A percentile compares a stretch with the other conserved stretches of the same genome.
phyloP scores from a whole-genome alignment of 805 yeast genomes.

The Pichia eremophila region DNA sequence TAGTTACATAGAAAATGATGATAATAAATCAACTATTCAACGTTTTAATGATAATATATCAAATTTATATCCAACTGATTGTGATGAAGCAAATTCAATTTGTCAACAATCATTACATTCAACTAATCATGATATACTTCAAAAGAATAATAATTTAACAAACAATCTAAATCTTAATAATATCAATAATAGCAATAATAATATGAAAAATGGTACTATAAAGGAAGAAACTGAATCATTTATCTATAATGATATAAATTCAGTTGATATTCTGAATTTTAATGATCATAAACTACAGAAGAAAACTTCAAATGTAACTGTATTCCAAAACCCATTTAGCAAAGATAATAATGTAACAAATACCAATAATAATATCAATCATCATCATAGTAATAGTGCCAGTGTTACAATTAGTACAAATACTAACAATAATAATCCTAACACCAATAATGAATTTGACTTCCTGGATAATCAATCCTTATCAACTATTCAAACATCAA shows the following conservation, averaged over 20 bases:
- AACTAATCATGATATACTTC: constrained; percentile 6
- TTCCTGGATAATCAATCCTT: constrained; percentile 14
- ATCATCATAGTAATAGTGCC: constrained; percentile 9
- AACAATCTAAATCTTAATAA: constrained; percentile 6
- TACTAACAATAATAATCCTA: background rate
- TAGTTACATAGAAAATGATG: constrained; percentile 3
- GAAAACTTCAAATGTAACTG: constrained; percentile 2
- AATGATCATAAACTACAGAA: constrained; percentile 5
- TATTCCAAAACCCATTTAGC: background rate
- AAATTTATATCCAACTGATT: background rate
- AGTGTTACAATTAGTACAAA: background rate
- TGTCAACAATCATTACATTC: constrained; percentile 21
- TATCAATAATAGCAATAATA: background rate
- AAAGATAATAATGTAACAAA: background rate
- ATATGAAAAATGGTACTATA: background rate
- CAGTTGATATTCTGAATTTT: constrained; percentile 7
- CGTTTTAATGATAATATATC: background rate
- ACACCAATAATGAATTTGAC: constrained; percentile 14
- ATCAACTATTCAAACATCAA: constrained; percentile 3
- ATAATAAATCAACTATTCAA: background rate
- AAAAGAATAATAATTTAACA: background rate
- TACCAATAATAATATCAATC: background rate
- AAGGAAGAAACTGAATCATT: constrained; percentile 20
- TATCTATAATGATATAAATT: constrained; percentile 17
- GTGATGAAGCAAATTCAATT: constrained; percentile 16